Base-by-base conservation (phyloP, 768 basidiomycete species). In the Mrakia frigida region DNA sequence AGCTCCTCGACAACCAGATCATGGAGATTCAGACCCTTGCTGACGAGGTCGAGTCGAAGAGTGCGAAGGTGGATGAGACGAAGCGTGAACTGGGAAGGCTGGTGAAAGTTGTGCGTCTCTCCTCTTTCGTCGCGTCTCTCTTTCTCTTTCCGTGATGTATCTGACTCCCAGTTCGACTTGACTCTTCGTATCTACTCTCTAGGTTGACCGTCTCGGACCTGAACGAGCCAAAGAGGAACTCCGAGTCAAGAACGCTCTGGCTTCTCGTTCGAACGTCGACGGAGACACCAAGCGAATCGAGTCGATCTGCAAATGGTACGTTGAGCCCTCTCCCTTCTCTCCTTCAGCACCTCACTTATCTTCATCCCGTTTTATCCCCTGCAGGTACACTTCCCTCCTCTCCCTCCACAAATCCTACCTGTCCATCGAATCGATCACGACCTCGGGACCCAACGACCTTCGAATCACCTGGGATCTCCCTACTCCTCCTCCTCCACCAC, bases 371-470 rank as follows among this genome's bases (percentile, higher is more conserved):
- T 35, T 33, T 65, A 9, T 63, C 46, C 0, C 37, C 16, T 50
- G 13, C 78, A 93, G 93, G 91, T 90, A 90, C 79, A 89, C 88
- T 6, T 88, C 89, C 0, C 88, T 90, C 0, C 85, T 92, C 60
- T 83, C 85, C 3, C 83, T 92, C 10, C 91, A 94, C 77, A 88
- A 87, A 33, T 86, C 87, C 0, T 83, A 92, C 21, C 84, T 88
- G 61, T 87, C 87, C 61, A 86, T 94, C 78, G 84, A 87, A 73
- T 87, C 88, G 14, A 87, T 87, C 6, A 85, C 88, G 39, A 84
- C 87, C 1, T 86, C 86, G 37, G 89, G 92, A 1, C 91, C 92
- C 76, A 92, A 93, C 82, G 91, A 93, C 81, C 85, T 93, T 37
- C 87, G 88, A 39, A 85, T 94, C 61, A 87, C 87, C 13, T 94